Evolutionary conservation across 306 rosid genomes (phyloP).

Genomic region (Corylus americana): DNA sequence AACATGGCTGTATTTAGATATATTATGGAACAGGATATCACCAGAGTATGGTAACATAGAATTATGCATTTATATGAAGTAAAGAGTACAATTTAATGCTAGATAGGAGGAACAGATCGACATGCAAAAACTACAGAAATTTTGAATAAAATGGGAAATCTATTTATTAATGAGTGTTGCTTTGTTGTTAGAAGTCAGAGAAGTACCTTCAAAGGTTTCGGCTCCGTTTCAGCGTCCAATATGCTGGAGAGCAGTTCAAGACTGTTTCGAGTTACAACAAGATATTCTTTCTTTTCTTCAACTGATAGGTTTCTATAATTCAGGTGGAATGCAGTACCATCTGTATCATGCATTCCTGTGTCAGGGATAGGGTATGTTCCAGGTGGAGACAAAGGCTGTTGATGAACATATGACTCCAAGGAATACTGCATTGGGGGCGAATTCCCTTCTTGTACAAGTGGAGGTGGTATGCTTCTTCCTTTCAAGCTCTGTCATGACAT

Average conservation of each 20-base stretch:
- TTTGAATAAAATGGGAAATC: slow-evolving; percentile 12
- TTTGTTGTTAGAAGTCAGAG: slow-evolving; percentile 11
- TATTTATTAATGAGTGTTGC: background rate
- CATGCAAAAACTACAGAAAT: slow-evolving; percentile 5
- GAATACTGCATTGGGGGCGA: slow-evolving; percentile 42
- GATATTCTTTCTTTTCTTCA: slow-evolving; percentile 70
- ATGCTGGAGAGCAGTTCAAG: slow-evolving; percentile 73
- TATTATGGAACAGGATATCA: background rate
- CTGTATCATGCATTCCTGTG: slow-evolving; percentile 36
- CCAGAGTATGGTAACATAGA: background rate
- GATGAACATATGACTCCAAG: slow-evolving; percentile 44
- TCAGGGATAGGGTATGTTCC: slow-evolving; percentile 61
- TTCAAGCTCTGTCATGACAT: slow-evolving; percentile 62
- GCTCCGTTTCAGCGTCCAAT: slow-evolving; percentile 59
- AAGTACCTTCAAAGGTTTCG: slow-evolving; percentile 68
- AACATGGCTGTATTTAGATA: background rate
- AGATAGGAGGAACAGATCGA: background rate
- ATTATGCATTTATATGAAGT: slow-evolving; percentile 2
- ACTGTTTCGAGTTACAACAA: slow-evolving; percentile 73
- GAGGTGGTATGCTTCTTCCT: slow-evolving; percentile 40
- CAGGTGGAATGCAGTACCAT: slow-evolving; percentile 36
- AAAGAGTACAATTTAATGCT: background rate
- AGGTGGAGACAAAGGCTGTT: slow-evolving; percentile 51
- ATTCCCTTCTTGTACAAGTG: slow-evolving; percentile 41
- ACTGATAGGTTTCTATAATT: slow-evolving; percentile 37